Evolutionary conservation across 768 basidiomycete species (phyloP).

Genomic region (Lactifluus piperatus): DNA sequence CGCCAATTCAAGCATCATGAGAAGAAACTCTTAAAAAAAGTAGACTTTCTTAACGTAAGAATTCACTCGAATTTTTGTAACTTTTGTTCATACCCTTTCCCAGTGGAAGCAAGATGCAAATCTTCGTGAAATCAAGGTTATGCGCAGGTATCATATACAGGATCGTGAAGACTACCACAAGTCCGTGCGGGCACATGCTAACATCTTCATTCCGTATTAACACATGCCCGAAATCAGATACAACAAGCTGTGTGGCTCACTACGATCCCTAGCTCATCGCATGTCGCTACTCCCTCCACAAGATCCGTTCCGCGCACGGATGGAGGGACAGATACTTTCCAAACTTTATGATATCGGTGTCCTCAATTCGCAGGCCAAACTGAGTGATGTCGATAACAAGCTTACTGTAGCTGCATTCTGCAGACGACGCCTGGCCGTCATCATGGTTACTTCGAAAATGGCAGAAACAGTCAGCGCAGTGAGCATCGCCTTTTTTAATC

Average conservation of each 20-base stretch:
- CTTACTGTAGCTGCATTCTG: slow-evolving; percentile 95
- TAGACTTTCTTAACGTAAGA: slow-evolving; percentile 86
- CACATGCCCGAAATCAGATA: slow-evolving; percentile 41
- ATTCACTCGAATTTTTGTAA: too few species aligned
- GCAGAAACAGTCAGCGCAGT: slow-evolving; percentile 91
- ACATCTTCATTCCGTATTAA: not conserved
- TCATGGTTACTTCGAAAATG: slow-evolving; percentile 92
- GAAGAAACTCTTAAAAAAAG: slow-evolving; percentile 89
- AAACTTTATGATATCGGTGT: slow-evolving; percentile 98
- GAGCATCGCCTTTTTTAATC: slow-evolving; percentile 9
- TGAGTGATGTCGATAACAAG: slow-evolving; percentile 90
- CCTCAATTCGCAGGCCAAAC: slow-evolving; percentile 75
- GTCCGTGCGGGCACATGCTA: slow-evolving; percentile 30
- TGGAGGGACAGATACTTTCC: slow-evolving; percentile 81
- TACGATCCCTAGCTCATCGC: slow-evolving; percentile 80
- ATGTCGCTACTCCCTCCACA: slow-evolving; percentile 79
- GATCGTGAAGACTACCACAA: slow-evolving; percentile 92
- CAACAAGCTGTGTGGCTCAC: slow-evolving; percentile 88
- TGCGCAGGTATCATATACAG: slow-evolving; percentile 94
- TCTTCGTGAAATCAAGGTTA: slow-evolving; percentile 83
- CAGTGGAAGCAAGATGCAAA: slow-evolving; percentile 97
- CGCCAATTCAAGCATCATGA: slow-evolving; percentile 95
- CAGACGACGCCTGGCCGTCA: slow-evolving; percentile 82
- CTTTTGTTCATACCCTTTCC: not conserved
- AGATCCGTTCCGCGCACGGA: slow-evolving; percentile 78